Percentiles rank a stretch among this genome's conserved stretches.
Evolutionary conservation across 306 rosid genomes (phyloP).

Genomic region (Glycine tomentella): DNA sequence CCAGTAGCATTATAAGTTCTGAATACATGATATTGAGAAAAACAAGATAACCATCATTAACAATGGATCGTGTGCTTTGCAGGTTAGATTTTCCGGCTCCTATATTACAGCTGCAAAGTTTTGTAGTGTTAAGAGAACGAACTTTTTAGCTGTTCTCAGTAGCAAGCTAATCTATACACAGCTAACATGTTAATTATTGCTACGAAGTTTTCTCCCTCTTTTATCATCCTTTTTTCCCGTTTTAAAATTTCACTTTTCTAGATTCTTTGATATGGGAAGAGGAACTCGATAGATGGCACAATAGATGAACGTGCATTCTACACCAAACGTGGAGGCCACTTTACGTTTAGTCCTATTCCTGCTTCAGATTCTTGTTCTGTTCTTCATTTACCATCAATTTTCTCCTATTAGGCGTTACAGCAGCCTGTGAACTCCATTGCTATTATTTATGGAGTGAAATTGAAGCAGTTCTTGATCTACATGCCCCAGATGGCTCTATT

Average conservation of each 20-base stretch:
- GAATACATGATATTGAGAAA: constrained; percentile 35
- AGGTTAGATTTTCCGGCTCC: constrained; percentile 59
- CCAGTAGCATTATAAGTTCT: constrained; percentile 30
- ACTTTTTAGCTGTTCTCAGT: constrained; percentile 49
- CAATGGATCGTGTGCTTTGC: constrained; percentile 53
- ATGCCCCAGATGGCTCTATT: background rate
- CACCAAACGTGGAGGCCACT: background rate
- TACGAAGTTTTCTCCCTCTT: background rate
- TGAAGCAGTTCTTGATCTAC: constrained; percentile 15
- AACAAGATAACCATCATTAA: constrained; percentile 40
- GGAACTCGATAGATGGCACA: constrained; percentile 24
- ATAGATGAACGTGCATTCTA: background rate
- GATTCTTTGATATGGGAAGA: constrained; percentile 14
- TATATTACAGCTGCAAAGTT: constrained; percentile 60
- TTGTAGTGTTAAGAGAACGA: constrained; percentile 64
- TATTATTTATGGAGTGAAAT: background rate
- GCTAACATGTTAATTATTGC: constrained; percentile 65
- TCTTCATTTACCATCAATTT: background rate
- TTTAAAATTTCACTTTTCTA: background rate
- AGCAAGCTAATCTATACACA: constrained; percentile 54
- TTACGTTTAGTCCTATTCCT: background rate
- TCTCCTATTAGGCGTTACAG: background rate
- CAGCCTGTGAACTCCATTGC: background rate
- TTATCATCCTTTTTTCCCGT: background rate
- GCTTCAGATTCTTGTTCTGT: constrained; percentile 4